These are phyloP conservation scores for Oenanthe javanica DNA, from an alignment of 140 eudicot genomes.

Conservation along the genomic window DNA sequence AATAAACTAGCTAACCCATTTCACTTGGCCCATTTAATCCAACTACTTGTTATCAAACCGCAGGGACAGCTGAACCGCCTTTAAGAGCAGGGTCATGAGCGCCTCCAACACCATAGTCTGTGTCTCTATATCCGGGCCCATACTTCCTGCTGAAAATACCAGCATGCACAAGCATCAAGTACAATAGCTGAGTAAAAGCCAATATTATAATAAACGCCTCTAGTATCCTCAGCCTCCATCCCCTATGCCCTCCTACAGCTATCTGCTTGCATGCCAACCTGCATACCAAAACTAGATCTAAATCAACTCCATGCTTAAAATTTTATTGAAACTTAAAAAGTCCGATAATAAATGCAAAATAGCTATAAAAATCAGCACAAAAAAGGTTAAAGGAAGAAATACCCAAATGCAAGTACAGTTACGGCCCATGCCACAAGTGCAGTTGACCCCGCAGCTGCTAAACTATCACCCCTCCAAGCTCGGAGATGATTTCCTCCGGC, in stretches of 20 bases:
- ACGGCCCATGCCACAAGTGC: constrained; percentile 85
- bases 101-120: constrained; percentile 59
- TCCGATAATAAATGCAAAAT: too few relatives aligned
- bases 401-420: constrained; percentile 87
- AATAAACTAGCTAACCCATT: not conserved
- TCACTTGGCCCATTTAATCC: not conserved
- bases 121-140: constrained; percentile 85
- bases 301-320: not conserved
- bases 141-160: constrained; percentile 69
- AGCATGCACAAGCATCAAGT: constrained; percentile 59
- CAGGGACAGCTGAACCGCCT: constrained; percentile 21
- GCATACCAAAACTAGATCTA: not conserved
- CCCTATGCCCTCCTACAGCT: constrained; percentile 73
- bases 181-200: constrained; percentile 46
- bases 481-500: constrained; percentile 80
- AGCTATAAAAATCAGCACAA: too few relatives aligned
- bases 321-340: too few relatives aligned
- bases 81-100: constrained; percentile 31
- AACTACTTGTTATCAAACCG: constrained; percentile 21
- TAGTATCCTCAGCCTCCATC: constrained; percentile 78
- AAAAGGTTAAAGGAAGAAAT: too few relatives aligned
- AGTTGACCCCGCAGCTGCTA: constrained; percentile 79
- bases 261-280: constrained; percentile 95
- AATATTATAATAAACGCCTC: constrained; percentile 71
- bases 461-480: constrained; percentile 84